These are phyloP conservation scores for Botrytis squamosa DNA, from an alignment of 2,329 filamentous ascomycete species.

Conservation along the genomic window DNA sequence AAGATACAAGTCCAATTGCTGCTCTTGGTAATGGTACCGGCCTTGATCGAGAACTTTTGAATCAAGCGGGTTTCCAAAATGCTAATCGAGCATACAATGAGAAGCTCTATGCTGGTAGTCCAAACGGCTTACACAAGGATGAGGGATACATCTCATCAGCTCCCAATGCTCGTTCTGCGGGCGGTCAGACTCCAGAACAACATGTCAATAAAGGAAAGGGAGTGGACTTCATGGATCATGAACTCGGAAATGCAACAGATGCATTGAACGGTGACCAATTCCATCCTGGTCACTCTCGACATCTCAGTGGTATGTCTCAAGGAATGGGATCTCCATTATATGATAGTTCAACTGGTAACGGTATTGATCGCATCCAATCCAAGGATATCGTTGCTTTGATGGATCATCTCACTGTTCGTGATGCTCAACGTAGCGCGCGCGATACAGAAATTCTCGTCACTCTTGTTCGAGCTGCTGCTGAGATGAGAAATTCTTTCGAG, in stretches of 20 bases:
- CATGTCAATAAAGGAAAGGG: conserved; percentile 41
- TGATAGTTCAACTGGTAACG: conserved; percentile 81
- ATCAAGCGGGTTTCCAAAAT: conserved; percentile 39
- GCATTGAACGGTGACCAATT: conserved; percentile 61
- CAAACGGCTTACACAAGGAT: conserved; percentile 64
- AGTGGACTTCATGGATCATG: conserved; percentile 51
- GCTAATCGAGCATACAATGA: conserved; percentile 44
- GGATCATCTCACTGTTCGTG: conserved; percentile 96
- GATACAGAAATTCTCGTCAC: conserved; percentile 96
- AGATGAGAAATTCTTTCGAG: conserved; percentile 96
- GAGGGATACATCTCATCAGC: conserved; percentile 89
- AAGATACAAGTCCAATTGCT: conserved; percentile 61
- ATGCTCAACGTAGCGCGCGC: conserved; percentile 91
- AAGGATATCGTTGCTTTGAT: conserved; percentile 96
- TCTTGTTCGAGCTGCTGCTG: conserved; percentile 86
- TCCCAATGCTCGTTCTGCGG: conserved; percentile 52
- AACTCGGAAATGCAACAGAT: conserved; percentile 51
- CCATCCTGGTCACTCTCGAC: conserved; percentile 59
- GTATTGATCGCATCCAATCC: conserved; percentile 88
- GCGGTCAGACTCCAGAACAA: conserved; percentile 48
- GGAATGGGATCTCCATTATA: conserved; percentile 88
- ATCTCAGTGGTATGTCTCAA: conserved; percentile 86
- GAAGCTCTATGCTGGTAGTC: conserved; percentile 47
- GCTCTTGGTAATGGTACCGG: conserved; percentile 37
- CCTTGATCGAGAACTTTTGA: conserved; percentile 48